Evolutionary conservation across 176 grass and related monocot genomes (phyloP).

Genomic region (Pontederia paniculata): DNA sequence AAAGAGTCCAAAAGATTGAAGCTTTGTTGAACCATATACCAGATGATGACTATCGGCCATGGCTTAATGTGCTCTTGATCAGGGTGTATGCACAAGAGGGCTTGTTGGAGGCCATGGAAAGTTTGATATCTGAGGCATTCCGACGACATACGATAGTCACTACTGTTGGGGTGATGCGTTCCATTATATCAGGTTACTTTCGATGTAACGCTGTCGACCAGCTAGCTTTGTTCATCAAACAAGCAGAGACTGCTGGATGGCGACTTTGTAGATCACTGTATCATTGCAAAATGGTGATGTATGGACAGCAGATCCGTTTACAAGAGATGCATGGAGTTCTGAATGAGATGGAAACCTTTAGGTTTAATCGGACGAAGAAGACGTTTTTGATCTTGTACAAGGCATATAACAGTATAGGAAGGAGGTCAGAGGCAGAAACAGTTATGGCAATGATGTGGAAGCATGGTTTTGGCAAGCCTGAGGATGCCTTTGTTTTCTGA

Average conservation of each 20-base stretch:
- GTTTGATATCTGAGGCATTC: slow-evolving; percentile 51
- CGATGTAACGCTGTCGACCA: slow-evolving; percentile 36
- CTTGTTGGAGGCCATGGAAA: slow-evolving; percentile 65
- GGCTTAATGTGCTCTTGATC: slow-evolving; percentile 80
- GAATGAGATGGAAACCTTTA: slow-evolving; percentile 63
- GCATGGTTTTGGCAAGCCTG: slow-evolving; percentile 33
- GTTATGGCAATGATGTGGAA: slow-evolving; percentile 81
- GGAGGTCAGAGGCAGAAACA: slow-evolving; percentile 37
- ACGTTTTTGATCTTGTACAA: slow-evolving; percentile 84
- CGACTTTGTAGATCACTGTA: slow-evolving; percentile 71
- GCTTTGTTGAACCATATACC: slow-evolving; percentile 42
- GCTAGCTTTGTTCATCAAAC: slow-evolving; percentile 47
- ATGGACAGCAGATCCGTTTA: slow-evolving; percentile 49
- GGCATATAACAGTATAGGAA: slow-evolving; percentile 46
- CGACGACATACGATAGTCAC: slow-evolving; percentile 37
- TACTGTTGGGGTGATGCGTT: slow-evolving; percentile 38
- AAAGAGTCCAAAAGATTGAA: slow-evolving; percentile 65
- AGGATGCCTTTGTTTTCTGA: slow-evolving; percentile 17
- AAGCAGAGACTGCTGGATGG: slow-evolving; percentile 59
- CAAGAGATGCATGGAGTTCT: slow-evolving; percentile 65
- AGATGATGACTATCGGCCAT: slow-evolving; percentile 56
- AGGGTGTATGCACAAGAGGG: slow-evolving; percentile 62
- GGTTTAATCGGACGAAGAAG: slow-evolving; percentile 60
- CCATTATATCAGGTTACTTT: slow-evolving; percentile 61
- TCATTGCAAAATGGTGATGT: slow-evolving; percentile 96